These are phyloP conservation scores for Hemileccinum rubropunctum DNA, from an alignment of 768 basidiomycete species.

Conservation along the genomic window DNA sequence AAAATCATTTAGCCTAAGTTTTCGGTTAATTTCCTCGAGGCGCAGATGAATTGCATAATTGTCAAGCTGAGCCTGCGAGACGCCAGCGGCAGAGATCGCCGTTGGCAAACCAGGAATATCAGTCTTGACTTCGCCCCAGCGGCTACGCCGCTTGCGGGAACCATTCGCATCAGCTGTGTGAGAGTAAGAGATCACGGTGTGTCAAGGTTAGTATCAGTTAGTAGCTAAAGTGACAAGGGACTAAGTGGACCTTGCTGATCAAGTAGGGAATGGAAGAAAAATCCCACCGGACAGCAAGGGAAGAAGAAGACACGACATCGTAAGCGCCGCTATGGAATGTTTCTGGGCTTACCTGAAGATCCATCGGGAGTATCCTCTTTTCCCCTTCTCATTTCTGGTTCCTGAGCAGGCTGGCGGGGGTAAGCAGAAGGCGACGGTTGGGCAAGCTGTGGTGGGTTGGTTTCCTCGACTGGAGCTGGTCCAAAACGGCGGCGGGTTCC, in stretches of 20 bases:
- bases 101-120: slow-evolving; percentile 93
- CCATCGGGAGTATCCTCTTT: slow-evolving; percentile 70
- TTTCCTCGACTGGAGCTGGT: slow-evolving; percentile 79
- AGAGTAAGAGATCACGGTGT: slow-evolving; percentile 40
- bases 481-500: slow-evolving; percentile 91
- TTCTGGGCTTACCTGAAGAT: slow-evolving; percentile 68
- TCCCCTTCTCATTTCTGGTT: slow-evolving; percentile 57
- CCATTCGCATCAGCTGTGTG: slow-evolving; percentile 74
- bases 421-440: slow-evolving; percentile 87
- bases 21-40: slow-evolving; percentile 96
- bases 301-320: slow-evolving; percentile 38
- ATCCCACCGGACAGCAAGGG: slow-evolving; percentile 35
- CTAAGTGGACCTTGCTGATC: slow-evolving; percentile 30
- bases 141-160: slow-evolving; percentile 91
- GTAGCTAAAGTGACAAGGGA: slow-evolving; percentile 35
- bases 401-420: slow-evolving; percentile 61
- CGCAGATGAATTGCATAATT: slow-evolving; percentile 96
- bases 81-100: slow-evolving; percentile 88
- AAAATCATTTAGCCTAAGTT: slow-evolving; percentile 90
- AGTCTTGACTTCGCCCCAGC: slow-evolving; percentile 94
- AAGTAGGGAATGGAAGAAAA: slow-evolving; percentile 24
- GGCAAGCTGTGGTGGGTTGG: slow-evolving; percentile 77
- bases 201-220: slow-evolving; percentile 59
- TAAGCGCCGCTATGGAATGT: slow-evolving; percentile 36
- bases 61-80: slow-evolving; percentile 94